Percentiles rank a stretch among this genome's conserved stretches.
phyloP scores from a whole-genome alignment of 768 basidiomycete species.

The Russula virescens region DNA sequence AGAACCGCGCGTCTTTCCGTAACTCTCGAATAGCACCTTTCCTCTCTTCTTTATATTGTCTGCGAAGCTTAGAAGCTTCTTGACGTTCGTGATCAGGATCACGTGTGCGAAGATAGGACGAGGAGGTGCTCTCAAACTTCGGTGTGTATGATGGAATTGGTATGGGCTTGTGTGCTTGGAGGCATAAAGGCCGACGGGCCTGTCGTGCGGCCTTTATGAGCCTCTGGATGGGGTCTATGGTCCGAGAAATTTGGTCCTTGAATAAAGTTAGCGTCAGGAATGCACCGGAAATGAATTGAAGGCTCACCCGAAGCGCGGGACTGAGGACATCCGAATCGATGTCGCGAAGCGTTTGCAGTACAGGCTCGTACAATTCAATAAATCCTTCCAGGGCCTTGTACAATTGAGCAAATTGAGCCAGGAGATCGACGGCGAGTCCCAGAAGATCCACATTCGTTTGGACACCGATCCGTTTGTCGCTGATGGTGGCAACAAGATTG shows the following conservation, averaged over 20 bases:
- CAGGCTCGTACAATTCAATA: slow-evolving; percentile 75
- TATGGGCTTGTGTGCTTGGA: slow-evolving; percentile 94
- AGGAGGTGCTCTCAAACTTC: slow-evolving; percentile 78
- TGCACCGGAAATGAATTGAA: background rate
- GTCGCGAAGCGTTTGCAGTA: slow-evolving; percentile 50
- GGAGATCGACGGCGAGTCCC: slow-evolving; percentile 52
- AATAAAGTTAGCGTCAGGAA: background rate
- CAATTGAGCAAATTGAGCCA: slow-evolving; percentile 64
- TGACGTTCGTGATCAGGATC: slow-evolving; percentile 93
- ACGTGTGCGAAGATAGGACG: slow-evolving; percentile 68
- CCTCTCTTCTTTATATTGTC: slow-evolving; percentile 88
- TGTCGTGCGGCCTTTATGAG: slow-evolving; percentile 69
- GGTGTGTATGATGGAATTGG: slow-evolving; percentile 92
- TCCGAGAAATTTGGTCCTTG: slow-evolving; percentile 10
- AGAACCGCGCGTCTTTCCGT: slow-evolving; percentile 90
- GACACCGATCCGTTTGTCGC: slow-evolving; percentile 35
- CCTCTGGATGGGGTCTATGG: slow-evolving; percentile 33
- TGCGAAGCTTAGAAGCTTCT: slow-evolving; percentile 76
- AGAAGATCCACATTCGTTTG: slow-evolving; percentile 74
- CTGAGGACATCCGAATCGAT: slow-evolving; percentile 45
- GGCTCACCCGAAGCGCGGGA: slow-evolving; percentile 49
- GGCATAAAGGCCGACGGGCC: slow-evolving; percentile 67
- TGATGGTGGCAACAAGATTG: slow-evolving; percentile 42
- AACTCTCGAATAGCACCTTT: slow-evolving; percentile 97
- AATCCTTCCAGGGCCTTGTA: slow-evolving; percentile 79